Percentiles rank a stretch among this genome's conserved stretches.
Evolutionary conservation across 768 basidiomycete species (phyloP).

Genomic region (Boletus vermiculosoides): DNA sequence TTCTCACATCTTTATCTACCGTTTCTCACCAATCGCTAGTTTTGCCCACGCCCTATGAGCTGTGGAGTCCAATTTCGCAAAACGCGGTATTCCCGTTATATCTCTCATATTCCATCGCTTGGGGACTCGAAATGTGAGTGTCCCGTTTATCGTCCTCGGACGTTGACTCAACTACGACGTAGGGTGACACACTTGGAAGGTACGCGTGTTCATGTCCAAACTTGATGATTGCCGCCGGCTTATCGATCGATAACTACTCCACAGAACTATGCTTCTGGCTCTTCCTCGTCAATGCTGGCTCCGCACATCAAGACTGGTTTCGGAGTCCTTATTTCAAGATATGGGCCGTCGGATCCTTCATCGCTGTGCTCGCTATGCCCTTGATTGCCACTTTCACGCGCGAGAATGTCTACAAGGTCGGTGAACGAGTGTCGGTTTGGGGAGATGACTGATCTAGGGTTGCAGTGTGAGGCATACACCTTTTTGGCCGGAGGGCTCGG

Average conservation of each 20-base stretch:
- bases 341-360: constrained; percentile 64
- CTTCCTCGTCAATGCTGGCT: constrained; percentile 68
- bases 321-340: constrained; percentile 67
- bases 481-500: constrained; percentile 70
- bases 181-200: constrained; percentile 84
- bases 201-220: constrained; percentile 32
- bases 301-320: constrained; percentile 74
- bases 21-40: constrained; percentile 39
- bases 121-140: constrained; percentile 74
- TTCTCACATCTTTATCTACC: not conserved
- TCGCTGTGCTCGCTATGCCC: constrained; percentile 67
- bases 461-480: constrained; percentile 66
- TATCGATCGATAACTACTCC: not conserved
- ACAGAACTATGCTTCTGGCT: constrained; percentile 86
- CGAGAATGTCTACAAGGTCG: constrained; percentile 55
- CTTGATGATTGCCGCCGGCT: not conserved
- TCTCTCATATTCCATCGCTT: constrained; percentile 61
- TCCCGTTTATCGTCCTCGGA: not conserved
- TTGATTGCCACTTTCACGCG: constrained; percentile 65
- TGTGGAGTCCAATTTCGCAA: constrained; percentile 51
- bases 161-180: not conserved
- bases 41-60: constrained; percentile 57
- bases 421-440: constrained; percentile 9
- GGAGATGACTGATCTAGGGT: constrained; percentile 12
- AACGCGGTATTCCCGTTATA: constrained; percentile 63